Base-by-base conservation (phyloP, 2,329 filamentous ascomycete species). In the Neoscytalidium dimidiatum region DNA sequence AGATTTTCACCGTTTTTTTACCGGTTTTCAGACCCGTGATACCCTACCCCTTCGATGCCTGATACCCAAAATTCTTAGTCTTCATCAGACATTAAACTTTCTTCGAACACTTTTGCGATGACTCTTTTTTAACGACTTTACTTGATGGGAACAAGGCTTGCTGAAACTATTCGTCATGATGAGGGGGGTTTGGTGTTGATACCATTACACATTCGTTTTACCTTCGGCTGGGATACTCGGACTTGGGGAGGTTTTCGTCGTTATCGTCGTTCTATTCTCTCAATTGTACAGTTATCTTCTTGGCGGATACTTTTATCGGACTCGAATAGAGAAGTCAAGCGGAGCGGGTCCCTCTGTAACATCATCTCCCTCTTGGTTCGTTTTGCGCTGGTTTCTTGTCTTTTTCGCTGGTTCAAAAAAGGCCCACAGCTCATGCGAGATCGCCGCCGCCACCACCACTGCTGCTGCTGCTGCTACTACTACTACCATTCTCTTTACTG, bases 21-120 rank as follows among this genome's bases (percentile, higher is more conserved):
- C 35, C 44, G 53, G 53, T 58, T 58, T 58, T 58, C 35, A 44
- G 23, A 58, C 53, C 17, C 53, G 35, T 58, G 53, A 58, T 58
- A 58, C 53, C 53, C 53, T 28, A 23, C 35, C 53, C 53, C 53
- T 28, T 26, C 35, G 28, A 29, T 43, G 53, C 21, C 53, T 58
- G 53, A 58, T 58, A 58, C 53, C 53, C 52, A 52, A 52, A 33
- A 29, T 19, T 13, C 29, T 21, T 19, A 23, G 19, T 26, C 17
- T 43, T 43, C 13, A 23, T n/a, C n/a, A n/a, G n/a, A n/a, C n/a
- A n/a, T n/a, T 26, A 26, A 23, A 17, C 17, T 21, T n/a, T 23
- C n/a, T 41, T 56, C 33, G 14, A 26, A 29, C 23, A 17, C 29
- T 56, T 35, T 8, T 58, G 35, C 53, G 53, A 58, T 35, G 53